phyloP scores from a whole-genome alignment of 108 stramenopile genomes.

The Hondaea fermentalgiana region DNA sequence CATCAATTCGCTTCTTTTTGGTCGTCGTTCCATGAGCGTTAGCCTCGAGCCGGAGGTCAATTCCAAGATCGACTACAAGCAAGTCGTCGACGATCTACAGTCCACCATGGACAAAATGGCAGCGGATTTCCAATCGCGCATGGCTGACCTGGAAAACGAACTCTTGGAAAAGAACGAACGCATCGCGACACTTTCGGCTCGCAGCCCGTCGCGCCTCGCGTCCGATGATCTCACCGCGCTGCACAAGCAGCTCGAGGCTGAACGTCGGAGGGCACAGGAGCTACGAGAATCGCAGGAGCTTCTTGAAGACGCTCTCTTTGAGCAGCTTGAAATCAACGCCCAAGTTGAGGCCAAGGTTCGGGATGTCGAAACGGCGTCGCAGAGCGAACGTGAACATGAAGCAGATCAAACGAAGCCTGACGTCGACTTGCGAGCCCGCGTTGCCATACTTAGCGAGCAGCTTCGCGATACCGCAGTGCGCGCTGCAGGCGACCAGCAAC shows the following conservation, averaged over 20 bases:
- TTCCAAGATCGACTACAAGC: conserved; percentile 27
- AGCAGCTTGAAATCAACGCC: background rate
- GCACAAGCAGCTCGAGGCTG: background rate
- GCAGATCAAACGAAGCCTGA: no score
- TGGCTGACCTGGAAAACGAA: background rate
- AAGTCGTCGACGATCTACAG: conserved; percentile 19
- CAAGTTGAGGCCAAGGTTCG: background rate
- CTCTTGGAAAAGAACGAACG: background rate
- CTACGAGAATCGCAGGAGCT: background rate
- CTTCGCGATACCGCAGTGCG: no score
- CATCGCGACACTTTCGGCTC: background rate
- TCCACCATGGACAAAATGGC: background rate
- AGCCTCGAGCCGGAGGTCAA: background rate
- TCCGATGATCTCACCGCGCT: no score
- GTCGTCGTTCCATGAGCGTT: conserved; percentile 27
- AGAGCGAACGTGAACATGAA: background rate
- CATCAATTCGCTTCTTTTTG: conserved; percentile 26
- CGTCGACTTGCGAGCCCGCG: no score
- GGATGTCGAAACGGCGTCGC: background rate
- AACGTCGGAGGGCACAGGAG: background rate
- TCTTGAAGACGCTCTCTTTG: background rate
- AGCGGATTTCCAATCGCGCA: background rate
- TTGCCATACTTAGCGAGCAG: no score
- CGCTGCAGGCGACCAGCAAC: no score
- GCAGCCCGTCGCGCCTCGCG: no score